Base-by-base conservation (phyloP, 192 early-diverging fungal genomes). In the Mycoemilia scoparia region DNA sequence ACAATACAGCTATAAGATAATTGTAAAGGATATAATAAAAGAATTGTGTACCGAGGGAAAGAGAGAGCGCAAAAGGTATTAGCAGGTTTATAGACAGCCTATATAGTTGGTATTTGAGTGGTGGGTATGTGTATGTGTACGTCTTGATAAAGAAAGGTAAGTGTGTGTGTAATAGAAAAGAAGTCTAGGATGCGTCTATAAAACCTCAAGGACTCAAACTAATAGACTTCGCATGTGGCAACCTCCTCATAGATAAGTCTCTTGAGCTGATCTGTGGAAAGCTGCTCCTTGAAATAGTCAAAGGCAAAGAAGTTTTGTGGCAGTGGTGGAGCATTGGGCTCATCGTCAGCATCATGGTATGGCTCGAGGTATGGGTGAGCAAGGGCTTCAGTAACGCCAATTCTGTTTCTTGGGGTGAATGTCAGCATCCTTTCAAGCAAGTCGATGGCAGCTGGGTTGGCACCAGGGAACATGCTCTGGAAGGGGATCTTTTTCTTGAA, bases 321-420 rank as follows among this genome's bases (percentile, higher is more conserved):
- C 47, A 84, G 73, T 21, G 77, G 75, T 7, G 66, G 64, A 48
- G 77, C 74, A 12, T 53, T 60, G 21, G 82, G 82, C 49, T 85
- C 74, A 36, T 77, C 74, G 15, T 55, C 53, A 32, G 64, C 67
- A 38, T 77, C 74, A 41, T 77, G 74, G 47, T 77, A 77, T 60
- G 67, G 49, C 27, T 69, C 66, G 48, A 99, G 54, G 54, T 88
- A 99, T 11, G 86, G 83, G 56, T 99, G 96, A 14, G 56, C 48
- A 9, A 99, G 66, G 12, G 88, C 89, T 34, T 91, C 73, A 45
- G 83, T 80, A 28, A 88, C 88, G 1, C 80, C 87, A 35, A 96
- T 82, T 20, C 96, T 75, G 32, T 79, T 76, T 21, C 57, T 45
- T 10, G 96, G 92, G 51, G 82, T 79, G 24, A 96, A 87, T 21